phyloP scores from a whole-genome alignment of 73 alveolate species.

The Paramecium tetraurelia region DNA sequence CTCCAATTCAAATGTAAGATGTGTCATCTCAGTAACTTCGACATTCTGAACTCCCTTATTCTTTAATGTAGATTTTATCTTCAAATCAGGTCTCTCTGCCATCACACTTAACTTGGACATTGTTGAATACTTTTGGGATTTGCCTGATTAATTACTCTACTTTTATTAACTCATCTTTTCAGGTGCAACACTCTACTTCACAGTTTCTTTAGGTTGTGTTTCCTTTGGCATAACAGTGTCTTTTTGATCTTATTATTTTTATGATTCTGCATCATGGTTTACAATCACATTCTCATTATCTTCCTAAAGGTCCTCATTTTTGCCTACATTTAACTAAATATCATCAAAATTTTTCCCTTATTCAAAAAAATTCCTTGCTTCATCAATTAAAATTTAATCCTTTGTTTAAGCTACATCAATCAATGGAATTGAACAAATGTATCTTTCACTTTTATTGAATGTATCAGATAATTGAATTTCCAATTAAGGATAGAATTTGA shows the following conservation, averaged over 20 bases:
- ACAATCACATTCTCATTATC: background rate
- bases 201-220: background rate
- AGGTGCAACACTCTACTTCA: background rate
- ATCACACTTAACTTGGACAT: background rate
- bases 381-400: background rate
- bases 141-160: background rate
- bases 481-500: conserved; percentile 25
- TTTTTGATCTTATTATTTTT: background rate
- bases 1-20: background rate
- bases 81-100: conserved; percentile 4
- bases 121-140: background rate
- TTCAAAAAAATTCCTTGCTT: conserved; percentile 46
- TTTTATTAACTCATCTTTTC: background rate
- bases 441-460: conserved; percentile 2
- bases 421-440: conserved; percentile 38
- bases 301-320: conserved; percentile 48
- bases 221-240: background rate
- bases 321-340: conserved; percentile 57
- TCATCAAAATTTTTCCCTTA: conserved; percentile 8
- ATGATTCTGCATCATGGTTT: background rate
- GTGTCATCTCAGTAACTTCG: background rate
- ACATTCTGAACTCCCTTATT: background rate
- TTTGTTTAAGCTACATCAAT: conserved; percentile 26
- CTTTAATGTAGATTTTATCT: background rate
- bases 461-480: conserved; percentile 48